Evolutionary conservation across 2,329 filamentous ascomycete species (phyloP).

Genomic region (Aplosporella prunicola): DNA sequence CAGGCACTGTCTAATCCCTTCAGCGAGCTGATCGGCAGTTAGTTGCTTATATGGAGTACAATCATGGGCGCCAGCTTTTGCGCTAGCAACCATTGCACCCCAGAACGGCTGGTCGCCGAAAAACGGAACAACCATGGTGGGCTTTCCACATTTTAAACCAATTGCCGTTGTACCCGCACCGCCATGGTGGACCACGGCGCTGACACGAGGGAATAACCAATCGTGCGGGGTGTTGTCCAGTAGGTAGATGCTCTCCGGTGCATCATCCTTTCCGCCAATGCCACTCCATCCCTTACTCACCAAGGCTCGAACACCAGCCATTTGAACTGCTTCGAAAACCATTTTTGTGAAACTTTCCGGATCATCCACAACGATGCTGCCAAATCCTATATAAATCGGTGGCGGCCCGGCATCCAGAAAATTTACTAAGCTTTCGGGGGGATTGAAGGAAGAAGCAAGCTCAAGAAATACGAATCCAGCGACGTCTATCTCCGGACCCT

Average conservation of each 20-base stretch:
- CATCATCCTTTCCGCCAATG: conserved; percentile 46
- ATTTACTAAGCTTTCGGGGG: conserved; percentile 43
- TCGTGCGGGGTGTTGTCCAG: conserved; percentile 67
- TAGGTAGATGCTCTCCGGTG: conserved; percentile 55
- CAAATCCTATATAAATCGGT: conserved; percentile 68
- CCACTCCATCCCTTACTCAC: conserved; percentile 71
- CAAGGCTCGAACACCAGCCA: conserved; percentile 58
- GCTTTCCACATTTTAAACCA: conserved; percentile 59
- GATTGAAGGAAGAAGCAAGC: conserved; percentile 51
- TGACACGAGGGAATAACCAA: conserved; percentile 51
- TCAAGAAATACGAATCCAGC: conserved; percentile 73
- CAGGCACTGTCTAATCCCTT: conserved; percentile 61
- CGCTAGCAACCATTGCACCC: conserved; percentile 58
- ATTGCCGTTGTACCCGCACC: conserved; percentile 70
- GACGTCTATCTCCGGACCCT: conserved; percentile 61
- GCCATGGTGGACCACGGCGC: conserved; percentile 22
- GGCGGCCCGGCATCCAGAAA: conserved; percentile 35
- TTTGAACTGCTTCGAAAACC: conserved; percentile 59
- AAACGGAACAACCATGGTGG: conserved; percentile 69
- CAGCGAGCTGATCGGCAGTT: conserved; percentile 52
- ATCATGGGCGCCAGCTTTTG: conserved; percentile 54
- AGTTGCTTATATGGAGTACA: conserved; percentile 59
- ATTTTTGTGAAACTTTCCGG: conserved; percentile 58
- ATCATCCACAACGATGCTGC: conserved; percentile 66
- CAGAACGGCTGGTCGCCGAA: conserved; percentile 75